Conservation (phyloP, 257 asterid species). For the Striga asiatica region DNA sequence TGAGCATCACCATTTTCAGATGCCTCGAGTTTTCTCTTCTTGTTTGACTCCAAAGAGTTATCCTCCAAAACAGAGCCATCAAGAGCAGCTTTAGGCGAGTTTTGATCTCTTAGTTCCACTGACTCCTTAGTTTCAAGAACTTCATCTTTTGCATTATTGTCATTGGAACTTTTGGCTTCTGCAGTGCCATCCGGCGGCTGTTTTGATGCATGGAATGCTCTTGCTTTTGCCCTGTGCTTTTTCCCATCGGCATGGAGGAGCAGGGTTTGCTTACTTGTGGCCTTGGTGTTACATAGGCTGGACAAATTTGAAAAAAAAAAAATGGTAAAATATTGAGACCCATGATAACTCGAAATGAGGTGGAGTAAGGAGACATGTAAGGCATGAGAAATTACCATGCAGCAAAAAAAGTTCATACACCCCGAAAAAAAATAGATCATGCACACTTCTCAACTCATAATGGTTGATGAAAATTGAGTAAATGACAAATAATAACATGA, state of each 20-base stretch:
- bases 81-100: constrained; percentile 27
- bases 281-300: constrained; percentile 82
- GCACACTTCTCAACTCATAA: background rate
- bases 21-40: constrained; percentile 55
- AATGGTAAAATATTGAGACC: background rate
- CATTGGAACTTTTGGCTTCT: constrained; percentile 25
- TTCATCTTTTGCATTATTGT: constrained; percentile 20
- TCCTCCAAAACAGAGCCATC: constrained; percentile 24
- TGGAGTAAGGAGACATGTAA: background rate
- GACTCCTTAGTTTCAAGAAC: constrained; percentile 22
- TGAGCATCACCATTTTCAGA: constrained; percentile 33
- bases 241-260: constrained; percentile 92
- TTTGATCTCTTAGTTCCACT: constrained; percentile 27
- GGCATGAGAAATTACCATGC: background rate
- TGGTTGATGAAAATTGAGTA: background rate
- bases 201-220: constrained; percentile 70
- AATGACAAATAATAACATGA: background rate
- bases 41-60: constrained; percentile 24
- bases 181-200: constrained; percentile 37
- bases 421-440: background rate
- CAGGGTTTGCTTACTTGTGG: constrained; percentile 88
- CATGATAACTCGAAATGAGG: background rate
- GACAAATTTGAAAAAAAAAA: constrained; percentile 16
- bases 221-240: constrained; percentile 85
- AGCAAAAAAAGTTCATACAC: background rate